Evolutionary conservation across 2,329 filamentous ascomycete genomes (phyloP).

Genomic region (Dendrostoma leiphaemia): DNA sequence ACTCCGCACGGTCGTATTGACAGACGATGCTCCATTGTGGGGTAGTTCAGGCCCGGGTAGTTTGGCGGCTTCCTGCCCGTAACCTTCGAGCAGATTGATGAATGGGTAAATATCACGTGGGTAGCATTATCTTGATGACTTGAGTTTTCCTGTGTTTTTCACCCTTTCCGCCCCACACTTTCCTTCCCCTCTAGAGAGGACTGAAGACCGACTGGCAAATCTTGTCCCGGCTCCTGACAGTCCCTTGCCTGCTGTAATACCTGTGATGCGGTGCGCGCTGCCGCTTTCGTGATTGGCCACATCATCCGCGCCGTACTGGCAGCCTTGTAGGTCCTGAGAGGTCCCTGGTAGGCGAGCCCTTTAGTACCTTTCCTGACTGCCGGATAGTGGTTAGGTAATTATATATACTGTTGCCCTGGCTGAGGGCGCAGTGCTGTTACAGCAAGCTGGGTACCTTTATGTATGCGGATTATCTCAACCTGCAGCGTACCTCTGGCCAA

Average conservation of each 20-base stretch:
- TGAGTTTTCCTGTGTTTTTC: neutral
- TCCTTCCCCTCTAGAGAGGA: no score
- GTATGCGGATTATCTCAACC: no score
- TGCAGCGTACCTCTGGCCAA: no score
- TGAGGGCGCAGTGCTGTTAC: no score
- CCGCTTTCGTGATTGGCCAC: neutral
- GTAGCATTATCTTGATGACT: neutral
- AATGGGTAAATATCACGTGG: no score
- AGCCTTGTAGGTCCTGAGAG: neutral
- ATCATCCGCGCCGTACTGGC: neutral
- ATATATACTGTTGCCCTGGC: neutral
- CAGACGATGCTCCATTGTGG: neutral
- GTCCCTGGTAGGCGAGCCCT: neutral
- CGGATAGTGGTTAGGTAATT: neutral
- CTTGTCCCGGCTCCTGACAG: no score
- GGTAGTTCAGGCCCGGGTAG: neutral
- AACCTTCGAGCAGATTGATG: no score
- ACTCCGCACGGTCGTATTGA: slow-evolving; percentile 6
- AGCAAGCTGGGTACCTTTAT: no score
- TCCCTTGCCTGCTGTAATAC: no score
- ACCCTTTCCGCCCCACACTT: no score
- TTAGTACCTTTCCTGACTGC: neutral
- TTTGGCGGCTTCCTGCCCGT: no score
- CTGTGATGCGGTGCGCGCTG: neutral
- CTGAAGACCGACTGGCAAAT: no score